Conservation (phyloP, 495 filamentous ascomycete species). For the Penicillium paradoxum region DNA sequence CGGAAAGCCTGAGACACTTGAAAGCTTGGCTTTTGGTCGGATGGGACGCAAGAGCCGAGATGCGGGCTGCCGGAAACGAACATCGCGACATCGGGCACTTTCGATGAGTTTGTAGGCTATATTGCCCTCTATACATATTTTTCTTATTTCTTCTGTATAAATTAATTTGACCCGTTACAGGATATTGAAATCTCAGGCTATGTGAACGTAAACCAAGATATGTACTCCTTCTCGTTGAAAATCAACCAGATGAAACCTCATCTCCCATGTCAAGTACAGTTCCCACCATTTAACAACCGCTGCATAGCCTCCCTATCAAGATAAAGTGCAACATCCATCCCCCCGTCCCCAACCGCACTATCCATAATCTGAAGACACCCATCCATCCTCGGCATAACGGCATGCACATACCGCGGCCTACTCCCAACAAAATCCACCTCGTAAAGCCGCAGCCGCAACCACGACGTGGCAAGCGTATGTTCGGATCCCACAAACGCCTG, state of each 20-base stretch:
- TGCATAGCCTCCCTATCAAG: constrained; percentile 24
- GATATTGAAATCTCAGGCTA: not conserved
- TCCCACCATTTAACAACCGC: constrained; percentile 14
- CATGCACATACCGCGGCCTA: constrained; percentile 21
- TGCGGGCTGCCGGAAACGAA: constrained; percentile 21
- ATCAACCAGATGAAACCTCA: not conserved
- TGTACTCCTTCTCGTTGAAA: not conserved
- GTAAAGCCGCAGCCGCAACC: constrained; percentile 25
- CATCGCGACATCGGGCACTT: constrained; percentile 15
- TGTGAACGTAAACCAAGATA: not conserved
- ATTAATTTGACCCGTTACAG: not conserved
- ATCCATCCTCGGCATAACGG: constrained; percentile 22
- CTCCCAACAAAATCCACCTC: constrained; percentile 27
- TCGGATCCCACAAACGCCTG: constrained; percentile 28
- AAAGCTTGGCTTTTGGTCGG: constrained; percentile 37
- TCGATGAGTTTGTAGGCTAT: constrained; percentile 14
- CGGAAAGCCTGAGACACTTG: constrained; percentile 38
- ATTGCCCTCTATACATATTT: not conserved
- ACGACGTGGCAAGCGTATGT: constrained; percentile 30
- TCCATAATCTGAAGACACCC: constrained; percentile 26
- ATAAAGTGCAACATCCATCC: constrained; percentile 24
- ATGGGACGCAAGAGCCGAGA: constrained; percentile 38
- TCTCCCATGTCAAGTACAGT: not conserved
- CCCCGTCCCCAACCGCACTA: constrained; percentile 16
- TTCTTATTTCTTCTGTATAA: not conserved